Percentiles rank a stretch among this genome's conserved stretches.
phyloP scores from a whole-genome alignment of 2,329 filamentous ascomycete species.

The Clarireedia paspali region DNA sequence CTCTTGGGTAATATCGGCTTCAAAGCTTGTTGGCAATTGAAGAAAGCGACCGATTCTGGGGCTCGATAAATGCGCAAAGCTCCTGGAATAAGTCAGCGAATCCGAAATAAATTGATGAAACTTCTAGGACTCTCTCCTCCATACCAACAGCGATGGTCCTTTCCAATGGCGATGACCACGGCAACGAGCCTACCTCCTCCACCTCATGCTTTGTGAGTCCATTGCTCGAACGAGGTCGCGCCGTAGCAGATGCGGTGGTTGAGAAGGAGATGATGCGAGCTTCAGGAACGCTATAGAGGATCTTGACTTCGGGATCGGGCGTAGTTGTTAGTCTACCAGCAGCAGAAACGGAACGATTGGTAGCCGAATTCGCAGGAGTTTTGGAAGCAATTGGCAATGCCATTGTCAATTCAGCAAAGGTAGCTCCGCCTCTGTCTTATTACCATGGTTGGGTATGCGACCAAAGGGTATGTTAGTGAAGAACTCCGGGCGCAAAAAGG shows the following conservation, averaged over 20 bases:
- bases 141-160: constrained; percentile 71
- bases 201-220: constrained; percentile 34
- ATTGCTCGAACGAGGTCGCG: constrained; percentile 18
- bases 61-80: constrained; percentile 78
- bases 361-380: constrained; percentile 8
- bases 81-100: constrained; percentile 38
- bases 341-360: constrained; percentile 17
- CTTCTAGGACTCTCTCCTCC: constrained; percentile 21
- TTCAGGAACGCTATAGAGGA: constrained; percentile 26
- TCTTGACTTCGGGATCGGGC: constrained; percentile 27
- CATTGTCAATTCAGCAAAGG: not conserved
- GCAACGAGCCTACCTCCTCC: constrained; percentile 48
- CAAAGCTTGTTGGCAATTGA: constrained; percentile 76
- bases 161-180: constrained; percentile 70
- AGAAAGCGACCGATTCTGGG: constrained; percentile 76
- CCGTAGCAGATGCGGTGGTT: constrained; percentile 10
- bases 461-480: too few species aligned
- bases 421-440: not conserved
- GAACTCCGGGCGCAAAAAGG: too few species aligned
- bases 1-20: constrained; percentile 84
- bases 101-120: not conserved
- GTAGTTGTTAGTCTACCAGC: constrained; percentile 12
- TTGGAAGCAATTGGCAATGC: constrained; percentile 19
- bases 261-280: constrained; percentile 48
- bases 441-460: constrained; percentile 6